A percentile compares a stretch with the other conserved stretches of the same genome.
Evolutionary conservation across 192 early-diverging fungal genomes (phyloP).

Genomic region (Coemansia sp.): DNA sequence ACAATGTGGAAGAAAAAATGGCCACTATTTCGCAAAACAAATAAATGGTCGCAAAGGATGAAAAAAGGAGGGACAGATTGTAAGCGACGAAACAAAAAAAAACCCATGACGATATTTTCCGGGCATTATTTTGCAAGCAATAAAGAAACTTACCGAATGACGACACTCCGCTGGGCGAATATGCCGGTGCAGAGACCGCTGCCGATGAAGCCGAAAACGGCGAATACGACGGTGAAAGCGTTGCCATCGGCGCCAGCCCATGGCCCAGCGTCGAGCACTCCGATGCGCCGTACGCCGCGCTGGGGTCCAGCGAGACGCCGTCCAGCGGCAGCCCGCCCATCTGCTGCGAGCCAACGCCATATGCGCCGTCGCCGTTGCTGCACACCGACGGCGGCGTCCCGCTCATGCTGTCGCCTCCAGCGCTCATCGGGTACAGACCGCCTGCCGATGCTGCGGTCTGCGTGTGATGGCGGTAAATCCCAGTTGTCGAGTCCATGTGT

Average conservation of each 20-base stretch:
- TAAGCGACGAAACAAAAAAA: not conserved
- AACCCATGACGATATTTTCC: too few relatives aligned
- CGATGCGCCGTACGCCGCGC: not conserved
- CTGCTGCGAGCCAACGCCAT: not conserved
- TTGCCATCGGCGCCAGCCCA: constrained; percentile 11
- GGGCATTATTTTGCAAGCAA: not conserved
- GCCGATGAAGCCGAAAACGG: constrained; percentile 20
- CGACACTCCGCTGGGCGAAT: constrained; percentile 15
- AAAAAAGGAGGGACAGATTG: constrained; percentile 1
- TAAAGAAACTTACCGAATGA: constrained; percentile 37
- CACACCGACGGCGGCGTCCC: not conserved
- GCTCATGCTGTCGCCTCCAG: not conserved
- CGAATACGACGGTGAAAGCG: constrained; percentile 21
- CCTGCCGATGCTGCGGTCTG: constrained; percentile 3
- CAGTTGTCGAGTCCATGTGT: constrained; percentile 26
- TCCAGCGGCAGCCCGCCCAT: constrained; percentile 8
- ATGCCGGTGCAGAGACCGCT: constrained; percentile 11
- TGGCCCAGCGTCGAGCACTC: constrained; percentile 3
- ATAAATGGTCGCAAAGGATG: not conserved
- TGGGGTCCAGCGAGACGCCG: not conserved
- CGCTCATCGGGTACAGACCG: constrained; percentile 37
- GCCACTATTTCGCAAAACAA: not conserved
- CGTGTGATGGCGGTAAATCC: constrained; percentile 22
- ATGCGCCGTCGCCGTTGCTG: not conserved
- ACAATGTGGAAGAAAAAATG: too few relatives aligned